Conservation (phyloP, 106 monocot species). For the Alisma plantagoaquatica region DNA sequence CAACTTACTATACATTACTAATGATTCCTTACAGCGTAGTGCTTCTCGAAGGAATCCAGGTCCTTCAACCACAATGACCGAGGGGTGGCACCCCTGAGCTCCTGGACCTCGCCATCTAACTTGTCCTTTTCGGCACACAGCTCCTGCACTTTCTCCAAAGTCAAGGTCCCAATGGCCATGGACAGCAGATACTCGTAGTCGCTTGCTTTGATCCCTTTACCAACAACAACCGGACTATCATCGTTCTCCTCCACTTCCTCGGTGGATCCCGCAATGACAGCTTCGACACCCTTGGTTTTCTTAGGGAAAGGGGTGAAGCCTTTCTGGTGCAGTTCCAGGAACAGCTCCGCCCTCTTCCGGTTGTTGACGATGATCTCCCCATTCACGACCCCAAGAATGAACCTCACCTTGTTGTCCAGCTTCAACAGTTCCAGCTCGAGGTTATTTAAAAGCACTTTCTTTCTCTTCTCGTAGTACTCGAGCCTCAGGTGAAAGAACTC, state of each 20-base stretch:
- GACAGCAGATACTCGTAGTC: constrained; percentile 75
- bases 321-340: constrained; percentile 51
- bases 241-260: constrained; percentile 6
- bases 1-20: not conserved
- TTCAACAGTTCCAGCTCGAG: constrained; percentile 51
- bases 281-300: constrained; percentile 35
- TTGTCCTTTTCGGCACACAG: constrained; percentile 41
- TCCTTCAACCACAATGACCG: constrained; percentile 58
- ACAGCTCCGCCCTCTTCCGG: constrained; percentile 54
- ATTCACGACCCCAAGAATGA: constrained; percentile 59
- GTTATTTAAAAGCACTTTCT: constrained; percentile 47
- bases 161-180: constrained; percentile 63
- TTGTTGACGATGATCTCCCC: constrained; percentile 59
- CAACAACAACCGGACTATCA: constrained; percentile 24
- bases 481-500: constrained; percentile 62
- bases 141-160: constrained; percentile 53
- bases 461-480: constrained; percentile 65
- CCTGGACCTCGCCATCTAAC: constrained; percentile 31
- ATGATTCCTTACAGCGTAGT: constrained; percentile 40
- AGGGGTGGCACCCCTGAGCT: constrained; percentile 31
- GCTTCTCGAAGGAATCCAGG: constrained; percentile 54
- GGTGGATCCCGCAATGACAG: constrained; percentile 22
- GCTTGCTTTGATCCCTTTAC: constrained; percentile 16
- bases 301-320: constrained; percentile 72
- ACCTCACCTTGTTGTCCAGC: constrained; percentile 70